A percentile compares a stretch with the other conserved stretches of the same genome.
phyloP scores from a whole-genome alignment of 78 protist species.

The Dictyostelium purpureum region DNA sequence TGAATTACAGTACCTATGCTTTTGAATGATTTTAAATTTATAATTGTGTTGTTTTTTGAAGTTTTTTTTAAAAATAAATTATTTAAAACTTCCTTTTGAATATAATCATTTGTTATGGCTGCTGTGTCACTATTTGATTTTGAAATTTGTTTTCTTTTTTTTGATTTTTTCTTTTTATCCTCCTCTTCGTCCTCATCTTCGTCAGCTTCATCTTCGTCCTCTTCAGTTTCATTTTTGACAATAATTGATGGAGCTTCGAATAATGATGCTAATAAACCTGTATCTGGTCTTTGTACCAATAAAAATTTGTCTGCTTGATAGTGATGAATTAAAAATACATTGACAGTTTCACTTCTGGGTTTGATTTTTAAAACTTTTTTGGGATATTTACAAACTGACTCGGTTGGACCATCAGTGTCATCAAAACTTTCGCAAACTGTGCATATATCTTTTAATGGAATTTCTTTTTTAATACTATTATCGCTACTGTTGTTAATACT shows the following conservation, averaged over 20 bases:
- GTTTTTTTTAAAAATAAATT: neutral
- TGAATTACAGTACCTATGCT: slow-evolving; percentile 28
- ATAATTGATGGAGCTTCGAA: slow-evolving; percentile 51
- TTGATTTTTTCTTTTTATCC: neutral
- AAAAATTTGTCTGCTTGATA: neutral
- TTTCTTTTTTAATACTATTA: slow-evolving; percentile 7
- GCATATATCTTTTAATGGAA: slow-evolving; percentile 21
- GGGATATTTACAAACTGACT: slow-evolving; percentile 62
- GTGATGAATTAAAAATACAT: slow-evolving; percentile 39
- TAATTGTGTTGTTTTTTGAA: neutral
- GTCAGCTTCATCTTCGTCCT: slow-evolving; percentile 14
- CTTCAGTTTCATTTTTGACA: neutral
- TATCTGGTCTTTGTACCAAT: slow-evolving; percentile 65
- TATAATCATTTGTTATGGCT: neutral
- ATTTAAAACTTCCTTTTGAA: neutral
- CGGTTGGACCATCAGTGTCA: slow-evolving; percentile 39
- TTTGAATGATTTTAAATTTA: neutral
- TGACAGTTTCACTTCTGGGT: slow-evolving; percentile 43
- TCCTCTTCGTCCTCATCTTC: neutral
- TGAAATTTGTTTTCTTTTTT: neutral
- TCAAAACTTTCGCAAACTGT: slow-evolving; percentile 27
- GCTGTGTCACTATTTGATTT: neutral
- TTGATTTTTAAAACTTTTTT: slow-evolving; percentile 43
- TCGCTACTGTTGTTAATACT: neutral
- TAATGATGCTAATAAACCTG: slow-evolving; percentile 70